These are phyloP conservation scores for Yamadazyma endophytica DNA, from an alignment of 805 yeast genomes.

Conservation along the genomic window DNA sequence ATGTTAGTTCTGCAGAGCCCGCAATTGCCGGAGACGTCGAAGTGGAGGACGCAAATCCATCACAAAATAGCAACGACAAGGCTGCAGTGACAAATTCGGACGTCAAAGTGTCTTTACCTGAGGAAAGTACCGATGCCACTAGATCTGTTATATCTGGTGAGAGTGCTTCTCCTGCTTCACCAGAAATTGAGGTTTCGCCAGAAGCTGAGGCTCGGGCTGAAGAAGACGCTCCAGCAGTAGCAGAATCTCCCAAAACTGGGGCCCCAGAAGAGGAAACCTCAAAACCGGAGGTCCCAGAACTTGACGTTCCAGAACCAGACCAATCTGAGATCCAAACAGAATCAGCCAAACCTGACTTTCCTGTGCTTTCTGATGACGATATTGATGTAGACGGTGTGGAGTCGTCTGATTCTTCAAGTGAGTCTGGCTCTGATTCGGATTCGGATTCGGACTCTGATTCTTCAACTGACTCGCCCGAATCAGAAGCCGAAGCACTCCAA, in stretches of 20 bases:
- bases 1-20: neutral
- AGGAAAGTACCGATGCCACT: too few relatives aligned
- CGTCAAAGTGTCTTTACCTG: too few relatives aligned
- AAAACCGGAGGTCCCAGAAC: too few relatives aligned
- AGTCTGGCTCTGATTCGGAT: constrained; percentile 9
- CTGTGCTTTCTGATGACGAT: constrained; percentile 25
- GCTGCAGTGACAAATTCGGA: too few relatives aligned
- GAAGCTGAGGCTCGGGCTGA: too few relatives aligned
- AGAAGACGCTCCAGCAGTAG: too few relatives aligned
- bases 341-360: constrained; percentile 5
- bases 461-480: constrained; percentile 12
- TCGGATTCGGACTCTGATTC: constrained; percentile 15
- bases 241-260: too few relatives aligned
- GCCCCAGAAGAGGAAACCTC: too few relatives aligned
- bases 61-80: too few relatives aligned
- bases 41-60: neutral
- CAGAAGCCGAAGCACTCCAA: constrained; percentile 35
- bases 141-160: too few relatives aligned
- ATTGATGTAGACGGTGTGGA: constrained; percentile 15
- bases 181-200: too few relatives aligned
- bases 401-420: constrained; percentile 8
- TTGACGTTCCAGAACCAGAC: neutral
- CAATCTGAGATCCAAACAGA: neutral
- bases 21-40: neutral
- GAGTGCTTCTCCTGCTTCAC: too few relatives aligned